Base-by-base conservation (phyloP, 1,139 yeast genomes). In the Suhomyces maxii region DNA sequence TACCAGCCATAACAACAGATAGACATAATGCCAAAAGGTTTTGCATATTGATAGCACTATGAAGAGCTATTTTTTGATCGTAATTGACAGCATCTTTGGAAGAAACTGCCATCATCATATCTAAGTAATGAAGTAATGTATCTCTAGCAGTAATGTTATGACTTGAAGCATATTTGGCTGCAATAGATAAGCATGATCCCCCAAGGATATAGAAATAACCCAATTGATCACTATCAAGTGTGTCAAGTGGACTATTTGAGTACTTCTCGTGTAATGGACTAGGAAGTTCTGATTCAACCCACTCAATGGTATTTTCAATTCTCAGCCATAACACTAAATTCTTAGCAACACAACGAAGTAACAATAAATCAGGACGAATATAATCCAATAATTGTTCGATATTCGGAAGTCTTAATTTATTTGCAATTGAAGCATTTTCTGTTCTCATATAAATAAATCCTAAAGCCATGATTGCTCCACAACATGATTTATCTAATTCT, bases 1-100 rank as follows among this genome's bases (percentile, higher is more conserved):
- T 82, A 1, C 97, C 97, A 1, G 96, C 91, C 89, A 89, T 88
- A 0, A 90, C 78, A 32, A 89, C 73, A 0, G 97, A 79, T 11
- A 80, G 67, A 13, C 93, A 79, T 10, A 90, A 64, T 1, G 85
- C 79, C 26, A 89, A 57, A 1, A 85, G 69, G 54, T 83, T 83
- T 48, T 84, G 81, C 34, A 85, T 73, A 41, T 78, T 80, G 14
- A 76, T 66, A 3, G 86, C 79, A 34, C 88, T 78, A 42, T 75
- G 69, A 41, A 78, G 73, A 0, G 90, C 78, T 32, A 87, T 66
- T 48, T 74, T 76, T 51, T 81, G 82, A 56, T 88, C 95, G 55
- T 83, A 82, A 36, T 76, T 79, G 3, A 53, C 56, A 0, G 80
- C 73, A 0, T 76, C 71, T 23, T 77, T 61, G 34, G 76, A 71